Evolutionary conservation across 257 asterid species (phyloP), one percentile per base, ranked within the genome.

Genomic region (Verbena officinalis): DNA sequence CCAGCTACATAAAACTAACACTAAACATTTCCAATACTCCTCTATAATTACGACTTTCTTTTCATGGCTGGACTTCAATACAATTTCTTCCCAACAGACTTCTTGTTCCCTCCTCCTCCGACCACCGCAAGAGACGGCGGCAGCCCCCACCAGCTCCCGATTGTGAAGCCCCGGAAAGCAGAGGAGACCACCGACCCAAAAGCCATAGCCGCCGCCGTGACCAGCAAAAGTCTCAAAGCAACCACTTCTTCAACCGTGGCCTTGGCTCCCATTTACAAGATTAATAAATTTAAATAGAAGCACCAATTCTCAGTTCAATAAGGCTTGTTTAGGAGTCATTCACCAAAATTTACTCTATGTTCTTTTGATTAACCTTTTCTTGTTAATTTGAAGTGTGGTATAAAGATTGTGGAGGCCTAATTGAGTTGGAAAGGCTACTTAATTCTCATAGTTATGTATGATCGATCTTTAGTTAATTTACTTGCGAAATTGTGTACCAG

Each of bases 1-100:
- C 64, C 68, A 6, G 33, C 67, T 34, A 49, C 54, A 59, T 14
- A 3, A 22, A 0, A 59, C 16, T 50, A 55, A 40, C 24, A 8
- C 31, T 7, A 63, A 13, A 56, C 30, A 30, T 40, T 23, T 15
- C 4, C 1, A 55, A 27, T 21, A 55, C 1, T 11, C 23, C 27
- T 15, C 19, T 2, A 21, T 3, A 38, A 9, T 9, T 7, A 14
- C 23, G 14, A 59, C 59, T 33, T 54, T 33, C n/a, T 7, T 70
- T 78, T 62, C 70, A 83, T 83, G 89, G 89, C 89, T 27, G 89
- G 89, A 2, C 80, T 80, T 33, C 84, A 80, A 58, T 83, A 83
- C 84, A 77, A 75, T 3, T 83, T 77, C 69, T 83, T 83, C 67
- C 89, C 89, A 21, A 83, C 89, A 14, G 86, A 80, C 68, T 80